phyloP scores from a whole-genome alignment of 768 basidiomycete genomes.

The Kwoniella pini region DNA sequence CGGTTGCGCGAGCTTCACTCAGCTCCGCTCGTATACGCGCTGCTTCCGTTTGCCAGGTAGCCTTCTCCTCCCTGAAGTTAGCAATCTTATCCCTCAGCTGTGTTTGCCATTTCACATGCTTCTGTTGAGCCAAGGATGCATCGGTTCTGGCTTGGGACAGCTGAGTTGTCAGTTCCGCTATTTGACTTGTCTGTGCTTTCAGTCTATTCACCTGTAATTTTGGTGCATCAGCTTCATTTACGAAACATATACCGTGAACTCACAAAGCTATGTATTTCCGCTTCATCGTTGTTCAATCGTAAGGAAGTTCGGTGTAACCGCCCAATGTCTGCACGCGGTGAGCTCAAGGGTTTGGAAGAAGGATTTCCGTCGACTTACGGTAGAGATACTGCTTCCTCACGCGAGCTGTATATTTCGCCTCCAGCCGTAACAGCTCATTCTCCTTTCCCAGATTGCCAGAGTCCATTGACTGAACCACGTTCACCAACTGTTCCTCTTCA shows the following conservation, averaged over 20 bases:
- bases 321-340: conserved; percentile 46
- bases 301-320: conserved; percentile 39
- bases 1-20: conserved; percentile 56
- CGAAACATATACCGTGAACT: conserved; percentile 6
- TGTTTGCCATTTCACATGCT: conserved; percentile 79
- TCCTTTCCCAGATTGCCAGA: conserved; percentile 24
- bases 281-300: conserved; percentile 47
- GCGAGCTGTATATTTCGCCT: conserved; percentile 34
- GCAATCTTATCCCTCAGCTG: conserved; percentile 76
- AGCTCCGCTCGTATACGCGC: conserved; percentile 68
- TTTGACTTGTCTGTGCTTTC: conserved; percentile 44
- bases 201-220: conserved; percentile 37
- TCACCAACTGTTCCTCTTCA: conserved; percentile 1
- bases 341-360: no score
- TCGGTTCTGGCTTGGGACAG: conserved; percentile 73
- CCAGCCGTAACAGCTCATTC: conserved; percentile 36
- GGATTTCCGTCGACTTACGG: no score
- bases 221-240: conserved; percentile 10
- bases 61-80: conserved; percentile 76
- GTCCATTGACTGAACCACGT: conserved; percentile 2
- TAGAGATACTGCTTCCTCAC: conserved; percentile 42
- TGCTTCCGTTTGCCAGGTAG: conserved; percentile 71
- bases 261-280: conserved; percentile 49
- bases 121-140: conserved; percentile 70
- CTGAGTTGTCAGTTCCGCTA: conserved; percentile 55